These are phyloP conservation scores for Colletotrichum sp. DNA, from an alignment of 2,329 filamentous ascomycete species.

Conservation along the genomic window DNA sequence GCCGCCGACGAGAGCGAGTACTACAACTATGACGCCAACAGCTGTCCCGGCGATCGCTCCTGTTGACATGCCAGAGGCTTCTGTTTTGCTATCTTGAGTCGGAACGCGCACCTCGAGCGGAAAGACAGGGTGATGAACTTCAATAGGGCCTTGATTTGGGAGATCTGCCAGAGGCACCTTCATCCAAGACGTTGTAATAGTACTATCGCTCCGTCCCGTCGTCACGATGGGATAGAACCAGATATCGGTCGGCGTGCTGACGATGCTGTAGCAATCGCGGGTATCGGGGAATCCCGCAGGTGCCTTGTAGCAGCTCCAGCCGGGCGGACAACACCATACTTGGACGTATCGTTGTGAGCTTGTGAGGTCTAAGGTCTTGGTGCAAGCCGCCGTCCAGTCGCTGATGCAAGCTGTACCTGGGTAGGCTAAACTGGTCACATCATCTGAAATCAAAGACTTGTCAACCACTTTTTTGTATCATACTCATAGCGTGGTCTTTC, in stretches of 20 bases:
- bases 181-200: neutral
- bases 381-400: neutral
- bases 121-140: neutral
- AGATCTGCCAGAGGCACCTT: neutral
- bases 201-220: neutral
- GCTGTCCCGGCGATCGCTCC: neutral
- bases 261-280: neutral
- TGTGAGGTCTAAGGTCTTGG: neutral
- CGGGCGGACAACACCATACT: neutral
- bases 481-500: neutral
- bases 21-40: neutral
- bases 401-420: neutral
- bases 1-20: neutral
- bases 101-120: neutral
- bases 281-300: neutral
- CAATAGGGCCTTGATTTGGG: neutral
- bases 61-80: neutral
- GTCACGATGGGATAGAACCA: slow-evolving; percentile 4
- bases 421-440: neutral
- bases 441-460: neutral
- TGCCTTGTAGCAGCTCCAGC: neutral
- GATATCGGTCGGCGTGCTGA: neutral
- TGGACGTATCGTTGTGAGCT: neutral
- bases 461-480: neutral
- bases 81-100: neutral